Conservation (phyloP, 331 rosid genomes). For the Malus hybrid region DNA sequence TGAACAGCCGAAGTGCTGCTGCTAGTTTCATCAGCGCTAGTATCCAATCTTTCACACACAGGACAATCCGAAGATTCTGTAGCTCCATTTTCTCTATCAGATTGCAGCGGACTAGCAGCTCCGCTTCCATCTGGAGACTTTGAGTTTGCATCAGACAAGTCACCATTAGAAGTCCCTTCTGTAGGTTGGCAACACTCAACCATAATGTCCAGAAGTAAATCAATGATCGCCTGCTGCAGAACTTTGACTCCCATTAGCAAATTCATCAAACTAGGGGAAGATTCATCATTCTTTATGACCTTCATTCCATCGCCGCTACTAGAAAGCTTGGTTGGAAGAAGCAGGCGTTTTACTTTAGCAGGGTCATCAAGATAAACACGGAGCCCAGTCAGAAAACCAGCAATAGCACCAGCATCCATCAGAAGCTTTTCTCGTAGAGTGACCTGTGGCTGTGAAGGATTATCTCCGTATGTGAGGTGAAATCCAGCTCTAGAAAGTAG, state of each 20-base stretch:
- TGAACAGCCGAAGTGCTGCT: constrained; percentile 76
- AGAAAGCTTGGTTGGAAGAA: constrained; percentile 91
- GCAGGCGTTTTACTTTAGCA: constrained; percentile 94
- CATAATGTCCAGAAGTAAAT: constrained; percentile 96
- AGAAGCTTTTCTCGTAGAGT: constrained; percentile 89
- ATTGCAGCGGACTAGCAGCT: constrained; percentile 45
- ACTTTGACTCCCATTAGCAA: constrained; percentile 98
- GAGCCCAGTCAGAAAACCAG: constrained; percentile 95
- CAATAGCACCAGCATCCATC: constrained; percentile 98
- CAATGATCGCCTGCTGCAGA: constrained; percentile 94
- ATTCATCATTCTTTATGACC: constrained; percentile 59
- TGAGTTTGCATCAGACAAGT: constrained; percentile 49
- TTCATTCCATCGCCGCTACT: constrained; percentile 76
- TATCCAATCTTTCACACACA: constrained; percentile 61
- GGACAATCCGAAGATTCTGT: constrained; percentile 50
- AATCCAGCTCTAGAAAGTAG: constrained; percentile 97
- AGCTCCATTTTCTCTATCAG: constrained; percentile 64
- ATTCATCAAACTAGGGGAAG: constrained; percentile 97
- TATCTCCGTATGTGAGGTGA: constrained; percentile 93
- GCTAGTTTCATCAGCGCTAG: constrained; percentile 48
- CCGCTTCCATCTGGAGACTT: constrained; percentile 56
- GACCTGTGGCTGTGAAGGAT: constrained; percentile 94
- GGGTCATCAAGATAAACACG: constrained; percentile 99
- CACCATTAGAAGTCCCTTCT: constrained; percentile 59
- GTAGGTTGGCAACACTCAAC: constrained; percentile 98